Evolutionary conservation across 2,329 filamentous ascomycete genomes (phyloP).

Genomic region (Fusarium xyrophilum): DNA sequence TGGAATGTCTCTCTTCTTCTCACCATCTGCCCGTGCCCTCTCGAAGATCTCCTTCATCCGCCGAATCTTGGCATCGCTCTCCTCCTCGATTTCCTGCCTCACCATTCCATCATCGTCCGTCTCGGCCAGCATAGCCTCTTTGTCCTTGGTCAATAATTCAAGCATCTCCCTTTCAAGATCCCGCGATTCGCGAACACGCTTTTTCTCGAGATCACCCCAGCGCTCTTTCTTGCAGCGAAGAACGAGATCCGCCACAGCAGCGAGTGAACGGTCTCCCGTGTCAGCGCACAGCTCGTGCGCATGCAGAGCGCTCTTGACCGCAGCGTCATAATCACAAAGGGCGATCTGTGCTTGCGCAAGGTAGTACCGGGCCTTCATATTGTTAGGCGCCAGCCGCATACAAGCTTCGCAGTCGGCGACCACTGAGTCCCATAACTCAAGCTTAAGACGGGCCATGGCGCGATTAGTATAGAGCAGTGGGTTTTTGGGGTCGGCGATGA

Average conservation of each 20-base stretch:
- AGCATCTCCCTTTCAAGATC: slow-evolving; percentile 68
- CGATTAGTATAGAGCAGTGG: slow-evolving; percentile 87
- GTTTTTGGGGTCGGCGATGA: slow-evolving; percentile 79
- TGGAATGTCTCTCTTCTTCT: slow-evolving; percentile 67
- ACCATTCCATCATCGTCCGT: slow-evolving; percentile 57
- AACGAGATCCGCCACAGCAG: slow-evolving; percentile 75
- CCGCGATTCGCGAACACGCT: slow-evolving; percentile 61
- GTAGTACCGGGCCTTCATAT: slow-evolving; percentile 85
- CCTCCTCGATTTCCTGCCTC: slow-evolving; percentile 54
- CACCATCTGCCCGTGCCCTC: slow-evolving; percentile 52
- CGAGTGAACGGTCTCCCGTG: slow-evolving; percentile 70
- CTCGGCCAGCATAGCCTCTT: slow-evolving; percentile 51
- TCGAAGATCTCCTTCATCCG: slow-evolving; percentile 60
- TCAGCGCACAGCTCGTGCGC: slow-evolving; percentile 76
- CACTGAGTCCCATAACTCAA: slow-evolving; percentile 75
- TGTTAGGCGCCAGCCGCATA: slow-evolving; percentile 68
- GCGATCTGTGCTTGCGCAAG: slow-evolving; percentile 84
- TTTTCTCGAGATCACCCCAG: slow-evolving; percentile 78
- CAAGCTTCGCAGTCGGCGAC: slow-evolving; percentile 79
- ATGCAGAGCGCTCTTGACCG: slow-evolving; percentile 70
- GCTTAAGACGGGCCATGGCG: slow-evolving; percentile 79
- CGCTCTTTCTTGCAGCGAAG: slow-evolving; percentile 82
- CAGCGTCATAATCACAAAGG: slow-evolving; percentile 69
- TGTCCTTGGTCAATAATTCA: slow-evolving; percentile 56
- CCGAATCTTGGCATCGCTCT: slow-evolving; percentile 56